phyloP scores from a whole-genome alignment of 495 filamentous ascomycete species.

The Aspergillus sclerotiicarbonarius region DNA sequence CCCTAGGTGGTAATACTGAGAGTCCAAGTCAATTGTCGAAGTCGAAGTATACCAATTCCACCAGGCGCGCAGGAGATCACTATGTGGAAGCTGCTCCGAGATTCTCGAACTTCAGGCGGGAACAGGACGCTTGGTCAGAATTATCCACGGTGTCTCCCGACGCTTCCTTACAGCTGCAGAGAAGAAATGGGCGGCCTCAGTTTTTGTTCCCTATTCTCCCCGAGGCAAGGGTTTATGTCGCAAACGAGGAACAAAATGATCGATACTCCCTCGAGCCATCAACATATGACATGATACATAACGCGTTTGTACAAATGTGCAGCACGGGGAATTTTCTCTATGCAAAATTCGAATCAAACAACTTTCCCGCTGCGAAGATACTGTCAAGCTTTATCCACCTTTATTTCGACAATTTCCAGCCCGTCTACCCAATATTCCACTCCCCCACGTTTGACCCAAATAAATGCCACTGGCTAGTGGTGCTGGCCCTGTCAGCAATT shows the following conservation, averaged over 20 bases:
- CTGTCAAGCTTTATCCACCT: conserved; percentile 33
- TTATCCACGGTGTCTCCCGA: conserved; percentile 17
- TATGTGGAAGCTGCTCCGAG: conserved; percentile 36
- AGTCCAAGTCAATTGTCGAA: conserved; percentile 18
- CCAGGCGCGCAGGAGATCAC: conserved; percentile 32
- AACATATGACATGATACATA: conserved; percentile 36
- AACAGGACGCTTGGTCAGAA: conserved; percentile 22
- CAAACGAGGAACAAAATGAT: conserved; percentile 16
- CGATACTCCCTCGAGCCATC: conserved; percentile 25
- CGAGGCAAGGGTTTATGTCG: conserved; percentile 14
- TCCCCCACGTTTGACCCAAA: conserved; percentile 38
- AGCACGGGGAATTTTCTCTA: conserved; percentile 34
- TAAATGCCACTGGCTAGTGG: conserved; percentile 42
- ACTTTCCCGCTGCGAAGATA: conserved; percentile 34
- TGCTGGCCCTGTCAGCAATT: conserved; percentile 43
- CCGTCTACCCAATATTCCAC: conserved; percentile 48
- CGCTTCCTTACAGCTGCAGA: conserved; percentile 10
- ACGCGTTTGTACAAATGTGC: conserved; percentile 37
- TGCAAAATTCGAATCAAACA: conserved; percentile 32
- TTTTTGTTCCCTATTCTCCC: conserved; percentile 29
- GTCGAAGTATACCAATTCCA: conserved; percentile 19
- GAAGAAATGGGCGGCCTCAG: conserved; percentile 10
- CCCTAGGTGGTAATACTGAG: conserved; percentile 19
- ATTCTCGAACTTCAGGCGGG: conserved; percentile 31
- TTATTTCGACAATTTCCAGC: conserved; percentile 42